Evolutionary conservation across 2,329 filamentous ascomycete species (phyloP), one percentile per base, ranked within the genome.

Genomic region (Pestalotiopsis sp.): DNA sequence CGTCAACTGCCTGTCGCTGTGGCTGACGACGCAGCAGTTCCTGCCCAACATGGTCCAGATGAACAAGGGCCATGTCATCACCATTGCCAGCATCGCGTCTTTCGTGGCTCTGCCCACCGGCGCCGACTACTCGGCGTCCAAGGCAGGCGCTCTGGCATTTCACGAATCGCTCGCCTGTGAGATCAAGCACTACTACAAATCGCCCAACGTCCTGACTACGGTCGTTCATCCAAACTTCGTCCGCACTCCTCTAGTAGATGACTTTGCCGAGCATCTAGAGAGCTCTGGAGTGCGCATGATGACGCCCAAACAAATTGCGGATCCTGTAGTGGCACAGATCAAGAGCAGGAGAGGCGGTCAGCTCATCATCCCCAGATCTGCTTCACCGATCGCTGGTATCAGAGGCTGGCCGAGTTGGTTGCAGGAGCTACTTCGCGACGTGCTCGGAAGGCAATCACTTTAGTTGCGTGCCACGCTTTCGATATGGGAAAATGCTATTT

Each of bases 31-130:
- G 23, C 80, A 82, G 67, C 81, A 84, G 66, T 86, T 86, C 74
- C 71, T 86, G 39, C 84, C 84, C 0, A 75, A 78, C 63, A 86
- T 86, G 84, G 72, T 86, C n/a, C 73, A 75, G 36, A 76, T 78
- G 20, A 83, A 84, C 70, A 84, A 85, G 69, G 86, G 86, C 1
- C 86, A 88, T 70, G 77, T 89, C 49, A 78, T 89, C 13, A 86
- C 84, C 0, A 79, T 88, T n/a, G 86, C 86, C 9, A 86, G 83
- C 67, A 80, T 84, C 73, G 85, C 86, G 9, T 84, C 82, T 36
- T 88, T 85, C 72, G 69, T 86, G 2, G 77, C 79, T 0, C 70
- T 84, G 2, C 82, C 80, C 2, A 81, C 84, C 38, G 82, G 88
- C 70, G 82, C 82, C 13, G 85, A 87, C 70, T 89, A 89, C 74